These are phyloP conservation scores for Gossypium thurberi DNA, from an alignment of 345 rosid species.

Conservation along the genomic window DNA sequence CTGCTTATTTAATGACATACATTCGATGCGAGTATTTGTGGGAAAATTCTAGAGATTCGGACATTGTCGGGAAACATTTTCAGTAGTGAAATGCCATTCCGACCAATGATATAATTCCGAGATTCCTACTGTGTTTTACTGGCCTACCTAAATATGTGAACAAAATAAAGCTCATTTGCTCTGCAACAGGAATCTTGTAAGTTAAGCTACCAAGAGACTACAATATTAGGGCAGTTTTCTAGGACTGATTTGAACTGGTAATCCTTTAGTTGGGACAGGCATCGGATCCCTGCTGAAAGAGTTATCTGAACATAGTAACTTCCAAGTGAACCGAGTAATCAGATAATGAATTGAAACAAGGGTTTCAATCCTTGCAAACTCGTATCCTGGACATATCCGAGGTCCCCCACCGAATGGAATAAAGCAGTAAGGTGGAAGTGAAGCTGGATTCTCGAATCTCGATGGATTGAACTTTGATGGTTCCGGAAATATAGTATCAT, in stretches of 20 bases:
- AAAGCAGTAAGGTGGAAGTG: conserved; percentile 45
- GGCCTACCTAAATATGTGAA: background rate
- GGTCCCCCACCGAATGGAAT: conserved; percentile 47
- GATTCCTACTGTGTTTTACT: background rate
- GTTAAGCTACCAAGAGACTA: background rate
- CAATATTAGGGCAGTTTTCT: conserved; percentile 7
- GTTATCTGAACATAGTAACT: conserved; percentile 27
- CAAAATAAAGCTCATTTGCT: background rate
- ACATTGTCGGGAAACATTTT: background rate
- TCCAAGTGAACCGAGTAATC: conserved; percentile 43
- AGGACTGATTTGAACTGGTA: conserved; percentile 28
- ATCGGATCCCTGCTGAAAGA: conserved; percentile 35
- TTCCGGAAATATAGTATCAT: conserved; percentile 34
- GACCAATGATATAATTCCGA: background rate
- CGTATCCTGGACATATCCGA: conserved; percentile 49
- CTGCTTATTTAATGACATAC: background rate
- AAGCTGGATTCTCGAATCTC: conserved; percentile 38
- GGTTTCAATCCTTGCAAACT: conserved; percentile 47
- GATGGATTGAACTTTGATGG: conserved; percentile 39
- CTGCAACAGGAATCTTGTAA: background rate
- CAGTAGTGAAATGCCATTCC: too few species aligned
- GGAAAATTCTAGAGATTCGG: background rate
- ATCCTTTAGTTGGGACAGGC: conserved; percentile 43
- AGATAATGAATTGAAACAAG: conserved; percentile 39
- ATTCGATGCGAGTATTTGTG: background rate